A percentile compares a stretch with the other conserved stretches of the same genome.
Conservation (phyloP, 352 stramenopile species). For the Pythium sp. region DNA sequence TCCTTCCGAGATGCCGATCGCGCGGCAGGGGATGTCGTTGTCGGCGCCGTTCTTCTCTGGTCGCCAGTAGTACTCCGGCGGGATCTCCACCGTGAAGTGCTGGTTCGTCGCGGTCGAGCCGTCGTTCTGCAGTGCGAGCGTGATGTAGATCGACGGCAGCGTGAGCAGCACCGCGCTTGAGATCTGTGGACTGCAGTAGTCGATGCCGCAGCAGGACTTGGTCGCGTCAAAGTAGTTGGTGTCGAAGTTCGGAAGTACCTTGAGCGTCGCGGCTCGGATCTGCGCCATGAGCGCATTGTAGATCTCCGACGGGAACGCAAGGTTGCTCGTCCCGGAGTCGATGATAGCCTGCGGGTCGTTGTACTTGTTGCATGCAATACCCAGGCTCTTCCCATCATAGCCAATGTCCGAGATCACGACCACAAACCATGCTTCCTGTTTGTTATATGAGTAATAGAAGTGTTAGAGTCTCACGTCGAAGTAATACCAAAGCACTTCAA, state of each 20-base stretch:
- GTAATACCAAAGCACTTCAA: too few relatives aligned
- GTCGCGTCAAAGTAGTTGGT: conserved; percentile 68
- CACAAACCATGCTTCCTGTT: conserved; percentile 81
- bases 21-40: conserved; percentile 50
- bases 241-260: conserved; percentile 58
- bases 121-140: conserved; percentile 57
- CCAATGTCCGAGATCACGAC: conserved; percentile 74
- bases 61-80: conserved; percentile 80
- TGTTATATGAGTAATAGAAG: neutral
- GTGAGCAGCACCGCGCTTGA: conserved; percentile 46
- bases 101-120: conserved; percentile 40
- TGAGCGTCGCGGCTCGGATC: conserved; percentile 59
- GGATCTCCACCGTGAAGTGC: conserved; percentile 78
- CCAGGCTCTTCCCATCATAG: conserved; percentile 56
- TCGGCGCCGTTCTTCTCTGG: conserved; percentile 73
- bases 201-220: conserved; percentile 61
- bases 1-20: conserved; percentile 77
- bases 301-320: conserved; percentile 68
- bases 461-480: neutral
- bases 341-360: conserved; percentile 80
- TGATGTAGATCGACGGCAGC: conserved; percentile 77
- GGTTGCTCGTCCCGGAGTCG: conserved; percentile 81
- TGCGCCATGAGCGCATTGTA: conserved; percentile 75
- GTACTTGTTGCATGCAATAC: conserved; percentile 58
- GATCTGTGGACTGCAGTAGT: conserved; percentile 69